These are phyloP conservation scores for Aspergillus tamarii DNA, from an alignment of 2,329 filamentous ascomycete genomes.

Conservation along the genomic window DNA sequence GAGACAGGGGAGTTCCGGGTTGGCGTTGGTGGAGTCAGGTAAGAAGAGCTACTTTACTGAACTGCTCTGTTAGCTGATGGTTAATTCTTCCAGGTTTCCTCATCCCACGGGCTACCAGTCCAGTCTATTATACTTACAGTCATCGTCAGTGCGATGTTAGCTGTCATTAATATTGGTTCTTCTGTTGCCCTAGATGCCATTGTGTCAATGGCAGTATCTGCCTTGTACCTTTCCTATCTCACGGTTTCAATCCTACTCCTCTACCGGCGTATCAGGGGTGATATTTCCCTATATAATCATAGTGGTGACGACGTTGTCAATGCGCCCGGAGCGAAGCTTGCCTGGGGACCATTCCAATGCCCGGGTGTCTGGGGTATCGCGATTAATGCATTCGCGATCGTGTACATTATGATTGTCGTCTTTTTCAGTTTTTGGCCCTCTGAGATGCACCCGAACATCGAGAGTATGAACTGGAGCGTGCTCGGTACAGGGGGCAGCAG, in stretches of 20 bases:
- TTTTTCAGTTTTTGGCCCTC: background rate
- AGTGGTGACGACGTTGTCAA: background rate
- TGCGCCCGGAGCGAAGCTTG: background rate
- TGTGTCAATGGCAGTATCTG: background rate
- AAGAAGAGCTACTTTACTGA: background rate
- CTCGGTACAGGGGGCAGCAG: background rate
- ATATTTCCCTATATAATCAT: background rate
- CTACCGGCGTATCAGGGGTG: background rate
- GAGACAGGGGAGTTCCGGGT: background rate
- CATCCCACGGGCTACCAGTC: background rate
- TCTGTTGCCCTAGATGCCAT: background rate
- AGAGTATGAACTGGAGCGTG: background rate
- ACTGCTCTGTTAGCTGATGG: background rate
- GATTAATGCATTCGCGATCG: background rate
- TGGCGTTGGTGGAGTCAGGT: background rate
- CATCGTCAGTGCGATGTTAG: background rate
- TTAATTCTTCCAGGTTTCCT: background rate
- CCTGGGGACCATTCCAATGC: background rate
- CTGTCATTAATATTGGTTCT: background rate
- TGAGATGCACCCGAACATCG: background rate
- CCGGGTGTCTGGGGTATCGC: background rate
- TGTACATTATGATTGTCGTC: background rate
- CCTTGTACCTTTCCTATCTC: background rate
- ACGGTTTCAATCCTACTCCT: background rate
- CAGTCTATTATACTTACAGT: background rate